Base-by-base conservation (phyloP, 805 yeast species). In the Ogataea saltuana region DNA sequence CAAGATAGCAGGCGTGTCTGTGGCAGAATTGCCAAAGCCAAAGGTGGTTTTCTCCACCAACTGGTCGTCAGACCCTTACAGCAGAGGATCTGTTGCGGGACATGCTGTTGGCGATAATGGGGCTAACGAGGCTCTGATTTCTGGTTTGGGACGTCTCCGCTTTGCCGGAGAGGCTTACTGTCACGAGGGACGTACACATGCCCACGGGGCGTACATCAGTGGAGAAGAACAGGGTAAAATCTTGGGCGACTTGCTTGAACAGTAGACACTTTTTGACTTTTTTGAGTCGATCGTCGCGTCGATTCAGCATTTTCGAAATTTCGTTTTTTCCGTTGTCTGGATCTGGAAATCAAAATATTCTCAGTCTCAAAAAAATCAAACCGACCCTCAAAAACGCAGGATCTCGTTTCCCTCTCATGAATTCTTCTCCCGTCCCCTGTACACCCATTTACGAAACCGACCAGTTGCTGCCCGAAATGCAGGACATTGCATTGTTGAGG, bases 161-260 rank as follows among this genome's bases (percentile, higher is more conserved):
- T 77, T 77, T 64, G 81, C 81, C 0, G 82, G 82, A 6, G 82
- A 76, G 51, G 79, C 74, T 42, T 71, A 79, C 18, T 63, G 67
- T 31, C 56, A 61, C 43, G 80, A 75, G 35, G 81, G 80, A 2
- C 71, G 72, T 16, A 78, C 79, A 2, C 73, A 78, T 56, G 78
- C 75, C 4, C 80, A 77, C 50, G 82, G 82, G 1, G 82, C 82
- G 0, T 76, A 72, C 51, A 44, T 60, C 26, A 75, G 80, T 53
- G 82, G 81, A 4, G 49, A 52, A 15, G 60, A 78, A 45, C 80
- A 75, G 37, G 81, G 79, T 3, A 43, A 47, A 6, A 18, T 23
- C 22, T 10, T 34, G 15, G 22, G 13, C 3, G 20, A 25, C 17
- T 23, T 29, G 38, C 32, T 42, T 33, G 12, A 31, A n/a, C 15